phyloP scores from a whole-genome alignment of 352 stramenopile genomes.

The Pythium grandisporangium region DNA sequence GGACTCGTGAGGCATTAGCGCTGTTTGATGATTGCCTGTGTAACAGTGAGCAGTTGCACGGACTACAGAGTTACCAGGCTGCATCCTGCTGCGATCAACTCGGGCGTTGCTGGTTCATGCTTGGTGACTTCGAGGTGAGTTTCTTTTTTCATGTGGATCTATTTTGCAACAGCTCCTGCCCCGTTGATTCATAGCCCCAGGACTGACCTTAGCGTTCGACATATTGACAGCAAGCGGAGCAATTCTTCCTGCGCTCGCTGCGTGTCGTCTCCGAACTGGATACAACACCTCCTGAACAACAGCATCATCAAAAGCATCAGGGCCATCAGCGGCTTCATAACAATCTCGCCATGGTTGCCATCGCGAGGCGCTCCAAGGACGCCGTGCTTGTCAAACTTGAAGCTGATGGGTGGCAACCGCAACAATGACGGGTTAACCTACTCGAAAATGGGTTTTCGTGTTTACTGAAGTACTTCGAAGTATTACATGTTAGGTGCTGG shows the following conservation, averaged over 20 bases:
- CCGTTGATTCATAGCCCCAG: not conserved
- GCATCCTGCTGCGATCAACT: conserved; percentile 32
- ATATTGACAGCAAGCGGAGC: conserved; percentile 25
- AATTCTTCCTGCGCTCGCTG: conserved; percentile 29
- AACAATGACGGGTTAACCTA: too few species aligned
- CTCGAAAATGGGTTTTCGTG: too few species aligned
- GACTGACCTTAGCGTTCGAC: too few species aligned
- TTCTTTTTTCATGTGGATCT: not conserved
- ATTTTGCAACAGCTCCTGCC: too few species aligned
- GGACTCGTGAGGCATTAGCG: conserved; percentile 20
- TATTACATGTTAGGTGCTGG: too few species aligned
- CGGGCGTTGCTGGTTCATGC: conserved; percentile 44
- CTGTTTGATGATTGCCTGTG: conserved; percentile 26
- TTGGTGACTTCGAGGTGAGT: conserved; percentile 38
- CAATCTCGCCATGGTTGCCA: conserved; percentile 51
- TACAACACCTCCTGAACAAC: too few species aligned
- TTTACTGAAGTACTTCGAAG: too few species aligned
- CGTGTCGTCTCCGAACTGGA: conserved; percentile 10
- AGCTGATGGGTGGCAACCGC: too few species aligned
- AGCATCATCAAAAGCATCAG: not conserved
- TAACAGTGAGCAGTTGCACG: conserved; percentile 17
- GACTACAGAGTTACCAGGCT: conserved; percentile 7
- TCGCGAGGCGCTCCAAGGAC: conserved; percentile 21
- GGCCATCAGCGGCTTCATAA: conserved; percentile 30
- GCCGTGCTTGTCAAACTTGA: conserved; percentile 12